These are phyloP conservation scores for Mollisia scopiformis DNA, from an alignment of 2,329 filamentous ascomycete genomes.

Conservation along the genomic window DNA sequence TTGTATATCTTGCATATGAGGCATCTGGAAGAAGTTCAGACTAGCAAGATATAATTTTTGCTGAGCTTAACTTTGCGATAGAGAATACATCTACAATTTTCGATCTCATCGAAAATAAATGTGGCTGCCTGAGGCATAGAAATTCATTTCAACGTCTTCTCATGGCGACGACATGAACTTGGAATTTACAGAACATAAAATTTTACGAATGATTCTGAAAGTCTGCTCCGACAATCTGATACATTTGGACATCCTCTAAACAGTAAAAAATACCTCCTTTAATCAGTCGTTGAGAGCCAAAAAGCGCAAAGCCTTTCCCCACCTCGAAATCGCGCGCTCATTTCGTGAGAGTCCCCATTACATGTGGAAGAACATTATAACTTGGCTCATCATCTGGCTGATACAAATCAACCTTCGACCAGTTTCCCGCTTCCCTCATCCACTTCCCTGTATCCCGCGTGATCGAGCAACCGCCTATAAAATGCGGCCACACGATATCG, in stretches of 20 bases:
- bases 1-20: constrained; percentile 16
- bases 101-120: neutral
- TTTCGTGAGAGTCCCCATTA: constrained; percentile 31
- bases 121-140: neutral
- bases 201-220: neutral
- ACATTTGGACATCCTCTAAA: neutral
- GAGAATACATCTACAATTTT: no score
- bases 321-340: constrained; percentile 8
- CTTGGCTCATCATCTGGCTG: constrained; percentile 25
- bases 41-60: neutral
- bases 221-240: neutral
- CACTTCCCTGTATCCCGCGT: constrained; percentile 32
- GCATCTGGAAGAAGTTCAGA: constrained; percentile 21
- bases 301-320: neutral
- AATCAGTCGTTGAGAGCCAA: neutral
- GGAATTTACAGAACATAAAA: neutral
- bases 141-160: neutral
- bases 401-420: constrained; percentile 32
- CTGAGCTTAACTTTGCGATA: neutral
- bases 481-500: constrained; percentile 33
- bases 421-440: constrained; percentile 28
- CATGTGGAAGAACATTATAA: constrained; percentile 33
- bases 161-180: neutral
- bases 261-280: neutral
- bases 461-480: constrained; percentile 32